Percentiles rank a stretch among this genome's conserved stretches.
Conservation (phyloP, 1,139 yeast species). For the Lodderomyces oxycetoniae region DNA sequence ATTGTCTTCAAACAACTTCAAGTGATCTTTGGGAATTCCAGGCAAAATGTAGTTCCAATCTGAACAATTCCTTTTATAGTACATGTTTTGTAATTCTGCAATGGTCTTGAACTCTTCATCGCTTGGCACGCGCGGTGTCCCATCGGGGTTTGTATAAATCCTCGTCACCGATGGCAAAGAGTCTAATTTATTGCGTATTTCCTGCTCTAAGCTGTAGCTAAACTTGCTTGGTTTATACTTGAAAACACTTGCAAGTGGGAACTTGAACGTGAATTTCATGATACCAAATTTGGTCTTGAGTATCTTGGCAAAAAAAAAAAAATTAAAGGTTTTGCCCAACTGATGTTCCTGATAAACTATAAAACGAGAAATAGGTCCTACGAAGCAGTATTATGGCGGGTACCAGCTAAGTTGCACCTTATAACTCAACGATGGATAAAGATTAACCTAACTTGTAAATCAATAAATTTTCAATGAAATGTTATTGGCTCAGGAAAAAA, state of each 20-base stretch:
- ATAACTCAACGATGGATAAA: no score
- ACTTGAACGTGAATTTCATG: slow-evolving; percentile 44
- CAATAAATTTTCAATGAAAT: no score
- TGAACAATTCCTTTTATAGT: slow-evolving; percentile 56
- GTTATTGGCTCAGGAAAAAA: no score
- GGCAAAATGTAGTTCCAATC: slow-evolving; percentile 59
- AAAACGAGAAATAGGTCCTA: no score
- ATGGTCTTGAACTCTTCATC: slow-evolving; percentile 71
- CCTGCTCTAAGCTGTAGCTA: slow-evolving; percentile 39
- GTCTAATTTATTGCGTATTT: slow-evolving; percentile 41
- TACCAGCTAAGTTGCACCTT: no score
- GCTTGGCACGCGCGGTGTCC: slow-evolving; percentile 65
- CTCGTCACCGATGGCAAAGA: slow-evolving; percentile 52
- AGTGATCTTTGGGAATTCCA: slow-evolving; percentile 50
- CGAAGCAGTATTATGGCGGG: not conserved
- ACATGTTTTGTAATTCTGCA: slow-evolving; percentile 65
- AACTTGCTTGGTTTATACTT: slow-evolving; percentile 38
- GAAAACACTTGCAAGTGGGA: slow-evolving; percentile 38
- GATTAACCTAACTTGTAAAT: no score
- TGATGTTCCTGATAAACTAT: no score
- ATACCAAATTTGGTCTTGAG: no score
- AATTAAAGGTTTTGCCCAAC: no score
- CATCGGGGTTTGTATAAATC: slow-evolving; percentile 72
- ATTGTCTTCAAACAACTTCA: slow-evolving; percentile 58
- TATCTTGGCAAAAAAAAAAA: no score